Base-by-base conservation (phyloP, 2,329 filamentous ascomycete species). In the Colletotrichum ledebouriae region DNA sequence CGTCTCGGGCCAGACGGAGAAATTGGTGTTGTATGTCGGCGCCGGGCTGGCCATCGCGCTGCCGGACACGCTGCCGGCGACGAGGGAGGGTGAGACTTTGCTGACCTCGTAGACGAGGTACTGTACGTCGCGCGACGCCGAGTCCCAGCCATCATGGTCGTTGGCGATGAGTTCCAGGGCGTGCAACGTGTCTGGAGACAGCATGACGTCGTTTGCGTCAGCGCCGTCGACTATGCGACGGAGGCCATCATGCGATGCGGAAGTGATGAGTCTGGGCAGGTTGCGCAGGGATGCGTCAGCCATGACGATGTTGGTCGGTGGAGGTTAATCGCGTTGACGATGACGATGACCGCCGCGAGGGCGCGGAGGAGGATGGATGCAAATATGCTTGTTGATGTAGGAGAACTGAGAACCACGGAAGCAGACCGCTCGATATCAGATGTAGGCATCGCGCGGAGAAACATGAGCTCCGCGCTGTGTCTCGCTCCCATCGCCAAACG, bases 341-440 rank as follows among this genome's bases (percentile, higher is more conserved):
- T 47, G 17, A 47, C 13, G 9, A 41, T 15, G 10, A 15, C 17
- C 44, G 10, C 11, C 17, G 22, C 13, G 17, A 7, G 44, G n/a
- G 11, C 17, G 44, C 44, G 44, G 20, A 9, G n/a, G 4, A 22
- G 17, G 17, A 47, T 22, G 44, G 13, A 47, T 15, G 17, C 37
- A 15, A 41, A 41, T 47, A n/a, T 47, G 44, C 44, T 6, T 47
- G 17, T 47, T 47, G 44, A 47, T 47, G 17, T 17, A 20, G 44
- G 44, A 47, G 44, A 47, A 47, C 44, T n/a, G 44, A 47, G 44
- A 47, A 47, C 44, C 44, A 22, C 17, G n/a, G 10, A 13, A 17
- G 17, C 5, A 47, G 22, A n/a, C 44, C 44, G 44, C 44, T 47
- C 11, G 44, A 47, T n/a, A 47, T 17, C 17, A 17, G 17, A 17